These are phyloP conservation scores for Colletotrichum sp. DNA, from an alignment of 2,329 filamentous ascomycete genomes.

Conservation along the genomic window DNA sequence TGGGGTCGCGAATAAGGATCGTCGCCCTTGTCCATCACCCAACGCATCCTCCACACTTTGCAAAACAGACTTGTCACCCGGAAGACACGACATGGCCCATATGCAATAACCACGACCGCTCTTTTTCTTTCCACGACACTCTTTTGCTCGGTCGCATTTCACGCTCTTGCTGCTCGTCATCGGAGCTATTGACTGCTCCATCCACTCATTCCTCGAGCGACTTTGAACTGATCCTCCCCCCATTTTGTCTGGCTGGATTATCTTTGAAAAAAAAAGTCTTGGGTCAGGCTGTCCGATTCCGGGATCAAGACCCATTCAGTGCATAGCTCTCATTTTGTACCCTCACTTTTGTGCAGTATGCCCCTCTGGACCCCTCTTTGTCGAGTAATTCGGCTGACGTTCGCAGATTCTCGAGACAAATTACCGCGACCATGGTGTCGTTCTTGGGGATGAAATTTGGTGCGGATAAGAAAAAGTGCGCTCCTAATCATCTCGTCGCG, in stretches of 20 bases:
- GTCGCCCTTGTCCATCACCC: conserved; percentile 17
- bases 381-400: neutral
- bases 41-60: conserved; percentile 8
- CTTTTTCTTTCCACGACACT: conserved; percentile 6
- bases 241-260: neutral
- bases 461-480: conserved; percentile 59
- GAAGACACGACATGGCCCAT: conserved; percentile 19
- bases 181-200: conserved; percentile 7
- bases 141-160: conserved; percentile 3
- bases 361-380: conserved; percentile 2
- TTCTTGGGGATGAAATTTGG: conserved; percentile 64
- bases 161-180: neutral
- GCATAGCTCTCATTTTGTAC: conserved; percentile 11
- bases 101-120: conserved; percentile 14
- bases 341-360: conserved; percentile 9
- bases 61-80: neutral
- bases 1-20: conserved; percentile 21
- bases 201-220: neutral
- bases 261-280: neutral
- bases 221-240: neutral
- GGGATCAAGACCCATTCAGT: neutral
- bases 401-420: conserved; percentile 6
- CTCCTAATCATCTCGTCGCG: neutral
- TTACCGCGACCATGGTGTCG: conserved; percentile 53
- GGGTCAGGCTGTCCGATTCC: neutral